Percentiles rank a stretch among this genome's conserved stretches.
phyloP scores from a whole-genome alignment of 371 early-diverging fungal species.

The Polyrhizophydium stewartii region DNA sequence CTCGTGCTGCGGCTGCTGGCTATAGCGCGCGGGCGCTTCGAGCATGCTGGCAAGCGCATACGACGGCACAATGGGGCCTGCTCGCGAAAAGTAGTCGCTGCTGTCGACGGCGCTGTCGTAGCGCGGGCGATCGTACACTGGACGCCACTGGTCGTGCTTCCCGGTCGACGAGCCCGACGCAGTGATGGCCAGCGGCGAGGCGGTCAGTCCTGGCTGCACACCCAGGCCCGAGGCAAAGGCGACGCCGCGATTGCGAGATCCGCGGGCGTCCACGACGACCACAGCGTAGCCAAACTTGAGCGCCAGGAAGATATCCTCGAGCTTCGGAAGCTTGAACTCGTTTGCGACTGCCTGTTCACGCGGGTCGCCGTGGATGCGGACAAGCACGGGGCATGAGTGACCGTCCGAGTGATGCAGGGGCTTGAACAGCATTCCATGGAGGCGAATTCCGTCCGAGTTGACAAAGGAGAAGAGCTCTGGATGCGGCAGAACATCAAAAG shows the following conservation, averaged over 20 bases:
- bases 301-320: conserved; percentile 59
- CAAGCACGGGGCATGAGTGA: conserved; percentile 21
- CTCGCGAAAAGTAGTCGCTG: too few species aligned
- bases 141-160: too few species aligned
- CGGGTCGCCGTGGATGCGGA: conserved; percentile 38
- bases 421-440: conserved; percentile 63
- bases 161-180: too few species aligned
- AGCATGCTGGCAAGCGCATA: too few species aligned
- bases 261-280: conserved; percentile 71
- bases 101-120: too few species aligned
- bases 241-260: conserved; percentile 65
- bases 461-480: conserved; percentile 40
- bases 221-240: conserved; percentile 67
- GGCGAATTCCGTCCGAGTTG: conserved; percentile 32
- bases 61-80: too few species aligned
- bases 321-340: conserved; percentile 63
- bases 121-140: too few species aligned
- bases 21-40: too few species aligned
- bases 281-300: conserved; percentile 64
- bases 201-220: too few species aligned
- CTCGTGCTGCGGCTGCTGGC: too few species aligned
- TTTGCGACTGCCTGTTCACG: conserved; percentile 60
- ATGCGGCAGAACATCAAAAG: conserved; percentile 8
- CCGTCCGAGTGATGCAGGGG: conserved; percentile 33
- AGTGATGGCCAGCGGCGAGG: too few species aligned